Evolutionary conservation across 2,329 filamentous ascomycete species (phyloP).

Genomic region (Aaosphaeria arxii): DNA sequence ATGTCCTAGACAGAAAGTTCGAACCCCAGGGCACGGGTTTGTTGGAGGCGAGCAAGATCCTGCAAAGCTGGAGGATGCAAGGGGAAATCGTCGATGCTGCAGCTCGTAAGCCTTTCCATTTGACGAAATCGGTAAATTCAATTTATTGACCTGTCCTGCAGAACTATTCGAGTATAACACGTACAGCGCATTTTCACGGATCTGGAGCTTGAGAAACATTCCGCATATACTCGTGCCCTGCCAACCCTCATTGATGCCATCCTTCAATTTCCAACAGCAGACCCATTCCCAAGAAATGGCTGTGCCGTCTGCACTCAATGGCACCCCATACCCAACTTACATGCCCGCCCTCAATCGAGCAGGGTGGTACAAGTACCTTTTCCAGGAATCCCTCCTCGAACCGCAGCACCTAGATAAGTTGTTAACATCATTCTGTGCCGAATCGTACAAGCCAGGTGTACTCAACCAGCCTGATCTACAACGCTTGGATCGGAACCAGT

Average conservation of each 20-base stretch:
- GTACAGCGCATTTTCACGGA: conserved; percentile 26
- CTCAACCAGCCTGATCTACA: conserved; percentile 30
- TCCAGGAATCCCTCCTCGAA: conserved; percentile 26
- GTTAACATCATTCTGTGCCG: conserved; percentile 22
- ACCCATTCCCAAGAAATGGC: conserved; percentile 20
- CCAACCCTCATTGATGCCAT: conserved; percentile 21
- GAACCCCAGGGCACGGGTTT: conserved; percentile 34
- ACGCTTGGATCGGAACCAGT: conserved; percentile 23
- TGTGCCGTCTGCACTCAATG: conserved; percentile 10
- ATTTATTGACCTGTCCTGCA: conserved; percentile 3
- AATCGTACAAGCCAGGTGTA: conserved; percentile 28
- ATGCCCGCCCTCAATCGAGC: conserved; percentile 34
- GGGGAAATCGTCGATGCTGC: conserved; percentile 19
- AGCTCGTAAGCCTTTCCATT: conserved; percentile 5
- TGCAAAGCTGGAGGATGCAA: conserved; percentile 27
- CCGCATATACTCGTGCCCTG: conserved; percentile 34
- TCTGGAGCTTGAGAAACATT: conserved; percentile 32
- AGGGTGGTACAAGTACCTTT: conserved; percentile 36
- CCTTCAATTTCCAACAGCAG: conserved; percentile 27
- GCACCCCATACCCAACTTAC: conserved; percentile 16
- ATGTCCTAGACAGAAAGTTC: conserved; percentile 29
- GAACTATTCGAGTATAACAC: conserved; percentile 26
- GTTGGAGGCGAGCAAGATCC: conserved; percentile 30
- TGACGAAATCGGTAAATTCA: conserved; percentile 1
- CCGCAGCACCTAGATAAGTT: conserved; percentile 26